A percentile compares a stretch with the other conserved stretches of the same genome.
These are phyloP conservation scores for Aspergillus aculeatus DNA, from an alignment of 2,329 filamentous ascomycete genomes.

Conservation along the genomic window DNA sequence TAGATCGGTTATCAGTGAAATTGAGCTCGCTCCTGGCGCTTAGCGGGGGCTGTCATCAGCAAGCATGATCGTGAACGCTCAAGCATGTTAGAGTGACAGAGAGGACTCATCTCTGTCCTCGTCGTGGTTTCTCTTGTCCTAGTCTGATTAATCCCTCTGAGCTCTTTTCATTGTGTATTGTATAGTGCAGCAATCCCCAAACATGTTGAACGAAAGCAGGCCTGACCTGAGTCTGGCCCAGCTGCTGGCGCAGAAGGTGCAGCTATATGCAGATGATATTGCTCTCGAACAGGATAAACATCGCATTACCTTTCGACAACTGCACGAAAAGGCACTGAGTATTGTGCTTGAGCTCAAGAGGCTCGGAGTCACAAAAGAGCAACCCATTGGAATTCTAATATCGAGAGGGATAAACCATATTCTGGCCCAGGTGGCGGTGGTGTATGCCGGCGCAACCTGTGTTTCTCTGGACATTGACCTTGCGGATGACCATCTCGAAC, in stretches of 20 bases:
- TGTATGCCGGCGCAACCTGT: constrained; percentile 24
- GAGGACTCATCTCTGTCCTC: background rate
- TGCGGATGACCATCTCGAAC: constrained; percentile 20
- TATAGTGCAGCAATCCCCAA: background rate
- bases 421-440: constrained; percentile 24
- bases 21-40: background rate
- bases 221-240: background rate
- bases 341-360: background rate
- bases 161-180: background rate
- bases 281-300: background rate
- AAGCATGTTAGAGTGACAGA: background rate
- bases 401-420: constrained; percentile 18
- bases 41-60: background rate
- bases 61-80: background rate
- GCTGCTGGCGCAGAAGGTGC: background rate
- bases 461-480: constrained; percentile 22
- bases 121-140: background rate
- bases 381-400: constrained; percentile 21
- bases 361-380: background rate
- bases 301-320: background rate
- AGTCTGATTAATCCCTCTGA: background rate
- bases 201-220: background rate
- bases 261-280: background rate
- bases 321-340: background rate
- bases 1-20: background rate